Percentiles rank a stretch among this genome's conserved stretches.
Conservation (phyloP, 768 basidiomycete species). For the Mrakia hoshinonis region DNA sequence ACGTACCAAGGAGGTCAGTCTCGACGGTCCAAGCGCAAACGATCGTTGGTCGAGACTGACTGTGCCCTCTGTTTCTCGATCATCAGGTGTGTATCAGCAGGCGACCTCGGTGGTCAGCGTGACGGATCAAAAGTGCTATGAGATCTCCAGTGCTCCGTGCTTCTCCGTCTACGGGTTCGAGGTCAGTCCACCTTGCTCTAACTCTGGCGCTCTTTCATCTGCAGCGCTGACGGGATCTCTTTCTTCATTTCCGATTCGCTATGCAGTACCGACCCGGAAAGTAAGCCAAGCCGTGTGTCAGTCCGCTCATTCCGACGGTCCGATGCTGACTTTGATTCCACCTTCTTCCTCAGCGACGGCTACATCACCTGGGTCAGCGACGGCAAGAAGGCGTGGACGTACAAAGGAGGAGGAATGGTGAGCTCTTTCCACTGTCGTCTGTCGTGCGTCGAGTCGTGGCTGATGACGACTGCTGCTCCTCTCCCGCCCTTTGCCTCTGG, state of each 20-base stretch:
- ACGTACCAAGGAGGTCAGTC: conserved; percentile 21
- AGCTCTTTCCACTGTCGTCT: too few species aligned
- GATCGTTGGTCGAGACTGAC: neutral
- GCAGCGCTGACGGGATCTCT: neutral
- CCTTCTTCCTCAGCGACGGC: conserved; percentile 11
- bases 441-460: too few species aligned
- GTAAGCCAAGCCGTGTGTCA: neutral
- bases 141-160: neutral
- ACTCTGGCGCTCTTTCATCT: neutral
- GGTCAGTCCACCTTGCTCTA: neutral
- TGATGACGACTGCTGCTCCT: too few species aligned
- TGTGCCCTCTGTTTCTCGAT: neutral
- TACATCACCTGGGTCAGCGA: conserved; percentile 26
- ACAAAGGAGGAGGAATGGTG: conserved; percentile 57
- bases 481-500: too few species aligned
- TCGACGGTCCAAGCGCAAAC: neutral
- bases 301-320: neutral
- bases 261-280: conserved; percentile 1
- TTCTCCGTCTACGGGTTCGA: conserved; percentile 6
- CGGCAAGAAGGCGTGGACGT: conserved; percentile 40
- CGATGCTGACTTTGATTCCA: neutral
- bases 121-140: conserved; percentile 27
- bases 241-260: too few species aligned
- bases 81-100: conserved; percentile 16
- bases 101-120: conserved; percentile 14